A percentile compares a stretch with the other conserved stretches of the same genome.
phyloP scores from a whole-genome alignment of 148 eudicot genomes.

The Rhododendron vialii region DNA sequence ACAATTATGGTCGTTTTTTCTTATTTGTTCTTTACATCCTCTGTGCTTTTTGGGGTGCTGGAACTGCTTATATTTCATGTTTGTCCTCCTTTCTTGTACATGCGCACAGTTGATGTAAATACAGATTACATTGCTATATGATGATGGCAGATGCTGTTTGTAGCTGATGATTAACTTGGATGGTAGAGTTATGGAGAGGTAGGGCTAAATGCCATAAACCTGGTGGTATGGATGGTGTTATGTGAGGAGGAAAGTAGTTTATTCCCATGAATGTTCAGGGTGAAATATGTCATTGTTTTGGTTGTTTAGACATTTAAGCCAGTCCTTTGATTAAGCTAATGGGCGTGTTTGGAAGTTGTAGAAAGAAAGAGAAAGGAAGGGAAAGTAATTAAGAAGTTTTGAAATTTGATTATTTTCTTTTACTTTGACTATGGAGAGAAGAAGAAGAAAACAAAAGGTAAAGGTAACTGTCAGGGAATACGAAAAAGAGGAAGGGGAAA shows the following conservation, averaged over 20 bases:
- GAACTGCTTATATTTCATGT: background rate
- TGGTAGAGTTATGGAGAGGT: background rate
- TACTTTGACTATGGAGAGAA: background rate
- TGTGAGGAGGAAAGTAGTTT: background rate
- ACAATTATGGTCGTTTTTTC: background rate
- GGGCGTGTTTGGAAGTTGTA: background rate
- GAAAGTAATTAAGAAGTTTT: background rate
- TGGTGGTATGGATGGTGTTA: background rate
- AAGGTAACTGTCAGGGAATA: background rate
- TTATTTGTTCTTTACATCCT: background rate
- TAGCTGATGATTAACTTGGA: background rate
- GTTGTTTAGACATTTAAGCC: background rate
- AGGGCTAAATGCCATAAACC: background rate
- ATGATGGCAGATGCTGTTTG: background rate
- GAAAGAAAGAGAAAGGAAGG: background rate
- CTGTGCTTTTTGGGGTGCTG: background rate
- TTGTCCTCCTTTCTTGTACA: background rate
- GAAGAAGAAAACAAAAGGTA: background rate
- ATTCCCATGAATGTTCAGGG: background rate
- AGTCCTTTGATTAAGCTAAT: background rate
- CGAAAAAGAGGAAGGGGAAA: background rate
- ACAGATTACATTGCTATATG: too few relatives aligned
- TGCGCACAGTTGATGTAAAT: background rate
- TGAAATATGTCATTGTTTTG: background rate
- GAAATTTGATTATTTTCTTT: background rate